Conservation (phyloP, 108 stramenopile species). For the Skeletonema marinoi region DNA sequence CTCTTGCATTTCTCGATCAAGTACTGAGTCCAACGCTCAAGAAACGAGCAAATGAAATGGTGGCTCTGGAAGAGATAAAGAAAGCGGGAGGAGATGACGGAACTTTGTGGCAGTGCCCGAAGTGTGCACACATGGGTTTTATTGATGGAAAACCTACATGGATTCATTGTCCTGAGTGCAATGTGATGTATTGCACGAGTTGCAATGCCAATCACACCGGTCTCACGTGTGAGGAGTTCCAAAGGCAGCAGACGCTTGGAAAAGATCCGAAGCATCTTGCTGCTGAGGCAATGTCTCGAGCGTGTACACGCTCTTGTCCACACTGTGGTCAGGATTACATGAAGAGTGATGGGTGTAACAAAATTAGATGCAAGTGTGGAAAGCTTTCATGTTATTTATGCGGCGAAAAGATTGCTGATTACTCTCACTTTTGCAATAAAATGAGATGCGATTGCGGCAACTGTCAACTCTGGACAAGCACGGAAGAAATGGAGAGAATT, state of each 20-base stretch:
- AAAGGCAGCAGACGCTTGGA: not conserved
- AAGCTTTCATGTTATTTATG: conserved; percentile 13
- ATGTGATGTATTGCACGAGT: conserved; percentile 19
- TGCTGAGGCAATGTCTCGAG: conserved; percentile 22
- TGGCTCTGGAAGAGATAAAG: conserved; percentile 9
- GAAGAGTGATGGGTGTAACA: conserved; percentile 25
- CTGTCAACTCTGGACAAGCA: conserved; percentile 20
- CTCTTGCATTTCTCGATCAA: conserved; percentile 9
- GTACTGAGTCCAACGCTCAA: conserved; percentile 17
- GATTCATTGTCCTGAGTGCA: conserved; percentile 20
- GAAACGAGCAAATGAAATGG: conserved; percentile 6
- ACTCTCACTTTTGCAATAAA: conserved; percentile 23
- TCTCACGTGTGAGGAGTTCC: conserved; percentile 14
- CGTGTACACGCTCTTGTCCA: conserved; percentile 12
- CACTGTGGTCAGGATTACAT: conserved; percentile 13
- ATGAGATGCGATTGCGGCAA: conserved; percentile 11
- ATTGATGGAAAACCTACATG: conserved; percentile 6
- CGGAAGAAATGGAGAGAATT: conserved; percentile 3
- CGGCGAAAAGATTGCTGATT: conserved; percentile 11
- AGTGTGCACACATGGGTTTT: conserved; percentile 8
- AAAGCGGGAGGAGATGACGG: conserved; percentile 4
- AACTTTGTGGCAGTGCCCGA: not conserved
- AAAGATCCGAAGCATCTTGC: conserved; percentile 17
- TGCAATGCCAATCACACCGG: conserved; percentile 16
- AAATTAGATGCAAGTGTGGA: conserved; percentile 19